Evolutionary conservation across 805 yeast species (phyloP), one percentile per base, ranked within the genome.

Genomic region (Schwanniomyces yamadae): DNA sequence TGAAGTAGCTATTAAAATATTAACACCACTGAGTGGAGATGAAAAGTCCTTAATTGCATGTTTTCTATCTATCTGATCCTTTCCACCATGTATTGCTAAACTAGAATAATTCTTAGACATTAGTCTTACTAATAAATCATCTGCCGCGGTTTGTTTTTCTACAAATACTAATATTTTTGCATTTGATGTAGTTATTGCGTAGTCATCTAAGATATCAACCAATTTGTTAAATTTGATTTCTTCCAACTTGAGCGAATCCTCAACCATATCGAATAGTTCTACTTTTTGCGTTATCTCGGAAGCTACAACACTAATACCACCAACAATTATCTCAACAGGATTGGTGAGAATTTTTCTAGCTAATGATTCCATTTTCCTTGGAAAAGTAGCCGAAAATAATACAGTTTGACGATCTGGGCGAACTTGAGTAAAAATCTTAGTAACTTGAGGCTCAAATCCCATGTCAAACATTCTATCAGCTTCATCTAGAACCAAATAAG

Each of bases 381-480:
- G 96, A 48, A 93, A 89, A 0, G 99, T 93, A 0, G 99, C 99
- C 8, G 96, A 88, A 55, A 91, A 93, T 17, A 93, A 61, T 3
- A 90, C 91, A 12, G 93, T 84, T 52, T 91, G 98, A 32, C 84
- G 69, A 54, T 90, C 96, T 0, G 93, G 93, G 32, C 97, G 69
- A 2, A 87, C 71, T 23, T 84, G 83, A 11, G 75, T 69, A 54
- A 89, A 69, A 15, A 93, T 82, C 50, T 87, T 86, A 47, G 76
- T 79, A 4, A 93, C 88, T 54, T 93, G 99, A 0, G 99, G 98
- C 49, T 88, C 98, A 61, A 93, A 93, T 1, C 99, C 99, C 75
- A 93, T 68, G 57, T 93, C 99, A 63, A 91, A 91, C 84, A 93
- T 81, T 44, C 99, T 65, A 59, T 93, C 99, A 1, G 98, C 97